These are phyloP conservation scores for Guillardia theta DNA, from an alignment of 78 protist species.

Conservation along the genomic window DNA sequence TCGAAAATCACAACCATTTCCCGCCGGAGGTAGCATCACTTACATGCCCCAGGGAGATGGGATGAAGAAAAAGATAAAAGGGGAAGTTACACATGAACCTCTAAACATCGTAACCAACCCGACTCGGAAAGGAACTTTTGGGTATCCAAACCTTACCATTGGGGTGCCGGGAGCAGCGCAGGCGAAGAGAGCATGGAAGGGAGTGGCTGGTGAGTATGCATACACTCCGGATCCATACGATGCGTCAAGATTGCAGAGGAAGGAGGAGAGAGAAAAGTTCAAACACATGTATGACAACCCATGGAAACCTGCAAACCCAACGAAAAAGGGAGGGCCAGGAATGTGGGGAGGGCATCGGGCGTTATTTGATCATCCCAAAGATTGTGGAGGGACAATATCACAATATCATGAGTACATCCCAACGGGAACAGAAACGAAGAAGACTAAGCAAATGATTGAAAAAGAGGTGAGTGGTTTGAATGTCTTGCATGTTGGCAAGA, in stretches of 20 bases:
- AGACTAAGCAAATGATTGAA: neutral
- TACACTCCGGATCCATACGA: constrained; percentile 31
- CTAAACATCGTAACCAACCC: neutral
- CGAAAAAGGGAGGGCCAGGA: neutral
- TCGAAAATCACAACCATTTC: neutral
- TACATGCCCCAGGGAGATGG: neutral
- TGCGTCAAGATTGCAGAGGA: neutral
- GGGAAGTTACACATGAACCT: neutral
- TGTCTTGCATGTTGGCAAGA: neutral
- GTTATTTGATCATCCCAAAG: neutral
- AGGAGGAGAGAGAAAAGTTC: neutral
- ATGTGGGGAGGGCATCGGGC: neutral
- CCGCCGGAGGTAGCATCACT: neutral
- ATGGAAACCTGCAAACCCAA: neutral
- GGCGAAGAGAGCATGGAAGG: neutral
- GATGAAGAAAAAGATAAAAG: neutral
- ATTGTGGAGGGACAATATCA: neutral
- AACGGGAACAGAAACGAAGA: neutral
- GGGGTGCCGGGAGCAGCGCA: neutral
- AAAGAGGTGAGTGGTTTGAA: neutral
- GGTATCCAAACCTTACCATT: neutral
- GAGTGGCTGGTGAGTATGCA: neutral
- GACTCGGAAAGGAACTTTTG: neutral
- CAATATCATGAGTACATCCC: neutral
- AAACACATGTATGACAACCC: neutral